Percentiles rank a stretch among this genome's conserved stretches.
Conservation (phyloP, 352 stramenopile genomes). For the Globisporangium heterothallicum region DNA sequence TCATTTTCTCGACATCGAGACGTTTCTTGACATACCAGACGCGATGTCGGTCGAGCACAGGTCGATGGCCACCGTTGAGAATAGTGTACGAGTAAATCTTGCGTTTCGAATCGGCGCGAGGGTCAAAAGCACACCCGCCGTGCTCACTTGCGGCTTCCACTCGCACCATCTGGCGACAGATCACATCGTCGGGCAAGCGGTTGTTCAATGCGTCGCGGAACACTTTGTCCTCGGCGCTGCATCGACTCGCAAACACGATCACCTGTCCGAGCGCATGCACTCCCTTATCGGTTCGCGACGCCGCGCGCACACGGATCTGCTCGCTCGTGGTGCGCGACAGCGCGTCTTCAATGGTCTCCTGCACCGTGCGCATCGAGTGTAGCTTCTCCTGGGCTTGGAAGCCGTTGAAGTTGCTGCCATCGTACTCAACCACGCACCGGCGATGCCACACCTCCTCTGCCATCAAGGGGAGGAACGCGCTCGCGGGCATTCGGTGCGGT, state of each 20-base stretch:
- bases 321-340: slow-evolving; percentile 66
- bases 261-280: slow-evolving; percentile 91
- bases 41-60: slow-evolving; percentile 37
- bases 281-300: slow-evolving; percentile 89
- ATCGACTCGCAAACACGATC: slow-evolving; percentile 83
- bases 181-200: slow-evolving; percentile 54
- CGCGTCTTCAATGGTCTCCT: slow-evolving; percentile 69
- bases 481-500: slow-evolving; percentile 33
- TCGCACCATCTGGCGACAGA: slow-evolving; percentile 31
- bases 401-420: slow-evolving; percentile 69
- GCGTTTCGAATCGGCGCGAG: slow-evolving; percentile 32
- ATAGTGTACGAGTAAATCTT: slow-evolving; percentile 74
- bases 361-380: slow-evolving; percentile 46
- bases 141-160: slow-evolving; percentile 1
- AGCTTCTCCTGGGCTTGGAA: slow-evolving; percentile 78
- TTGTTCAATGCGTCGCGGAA: slow-evolving; percentile 72
- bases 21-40: slow-evolving; percentile 57
- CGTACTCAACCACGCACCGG: slow-evolving; percentile 61
- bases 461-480: slow-evolving; percentile 38
- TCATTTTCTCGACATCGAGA: slow-evolving; percentile 55
- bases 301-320: slow-evolving; percentile 71
- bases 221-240: slow-evolving; percentile 28
- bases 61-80: slow-evolving; percentile 40
- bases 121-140: slow-evolving; percentile 37
- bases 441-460: slow-evolving; percentile 15